Evolutionary conservation across 331 rosid genomes (phyloP).

Genomic region (Saraca asoca): DNA sequence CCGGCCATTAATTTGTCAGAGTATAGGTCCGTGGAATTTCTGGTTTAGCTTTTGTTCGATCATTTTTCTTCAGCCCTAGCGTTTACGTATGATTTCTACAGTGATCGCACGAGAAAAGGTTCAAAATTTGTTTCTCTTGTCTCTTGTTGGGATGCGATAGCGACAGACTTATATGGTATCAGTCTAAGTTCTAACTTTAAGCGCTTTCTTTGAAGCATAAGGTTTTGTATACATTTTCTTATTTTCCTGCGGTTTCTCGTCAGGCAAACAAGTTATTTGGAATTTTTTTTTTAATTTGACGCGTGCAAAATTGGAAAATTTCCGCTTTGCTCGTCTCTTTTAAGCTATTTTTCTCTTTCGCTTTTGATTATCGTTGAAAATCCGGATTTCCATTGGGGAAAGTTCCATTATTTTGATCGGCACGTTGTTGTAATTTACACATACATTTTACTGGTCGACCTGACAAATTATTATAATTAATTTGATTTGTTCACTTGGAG

Average conservation of each 20-base stretch:
- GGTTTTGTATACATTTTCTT: background rate
- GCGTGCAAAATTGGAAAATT: background rate
- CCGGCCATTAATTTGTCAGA: background rate
- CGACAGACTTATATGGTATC: no score
- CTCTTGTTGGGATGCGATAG: background rate
- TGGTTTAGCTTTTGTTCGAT: background rate
- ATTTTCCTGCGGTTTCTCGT: conserved; percentile 5
- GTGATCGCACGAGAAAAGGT: background rate
- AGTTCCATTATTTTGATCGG: background rate
- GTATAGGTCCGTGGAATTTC: background rate
- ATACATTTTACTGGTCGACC: background rate
- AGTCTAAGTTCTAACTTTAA: background rate
- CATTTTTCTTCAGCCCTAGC: conserved; percentile 37
- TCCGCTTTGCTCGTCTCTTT: background rate
- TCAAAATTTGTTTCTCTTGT: background rate
- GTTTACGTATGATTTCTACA: conserved; percentile 9
- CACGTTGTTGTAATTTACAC: background rate
- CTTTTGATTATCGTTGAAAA: background rate
- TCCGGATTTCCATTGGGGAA: background rate
- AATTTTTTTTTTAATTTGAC: background rate
- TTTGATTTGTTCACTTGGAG: background rate
- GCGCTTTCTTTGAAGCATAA: background rate
- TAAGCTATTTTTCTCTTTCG: background rate
- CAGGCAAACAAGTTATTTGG: background rate
- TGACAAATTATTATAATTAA: background rate